Percentiles rank a stretch among this genome's conserved stretches.
Evolutionary conservation across 2,329 filamentous ascomycete genomes (phyloP).

Genomic region (Arthroderma sp.): DNA sequence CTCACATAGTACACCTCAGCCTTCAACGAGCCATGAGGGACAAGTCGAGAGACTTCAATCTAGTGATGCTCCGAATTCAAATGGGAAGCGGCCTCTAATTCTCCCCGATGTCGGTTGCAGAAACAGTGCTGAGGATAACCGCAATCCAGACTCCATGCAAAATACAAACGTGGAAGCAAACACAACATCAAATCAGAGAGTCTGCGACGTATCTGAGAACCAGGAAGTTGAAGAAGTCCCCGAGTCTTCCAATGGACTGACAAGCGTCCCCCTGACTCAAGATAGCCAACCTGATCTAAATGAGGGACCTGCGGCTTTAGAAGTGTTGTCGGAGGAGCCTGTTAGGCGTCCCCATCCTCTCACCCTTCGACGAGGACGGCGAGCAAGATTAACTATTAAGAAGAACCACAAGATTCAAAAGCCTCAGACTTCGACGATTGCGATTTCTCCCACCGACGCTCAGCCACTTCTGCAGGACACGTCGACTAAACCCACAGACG

Average conservation of each 20-base stretch:
- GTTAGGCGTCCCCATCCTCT: not conserved
- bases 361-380: not conserved
- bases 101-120: not conserved
- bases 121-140: not conserved
- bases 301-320: not conserved
- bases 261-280: not conserved
- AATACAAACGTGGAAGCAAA: not conserved
- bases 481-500: too few relatives aligned
- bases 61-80: constrained; percentile 2
- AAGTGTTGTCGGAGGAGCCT: not conserved
- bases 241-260: not conserved
- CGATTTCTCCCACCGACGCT: not conserved
- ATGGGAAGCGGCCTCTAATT: constrained; percentile 4
- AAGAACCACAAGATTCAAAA: not conserved
- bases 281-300: not conserved
- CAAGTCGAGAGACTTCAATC: not conserved
- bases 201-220: not conserved
- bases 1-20: not conserved
- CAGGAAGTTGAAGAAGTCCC: not conserved
- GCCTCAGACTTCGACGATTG: too few relatives aligned
- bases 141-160: not conserved
- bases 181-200: not conserved
- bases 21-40: not conserved
- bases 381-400: not conserved
- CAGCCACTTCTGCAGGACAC: too few relatives aligned